Conservation (phyloP, 1,284 basidiomycete species). For the Pascua sp. region DNA sequence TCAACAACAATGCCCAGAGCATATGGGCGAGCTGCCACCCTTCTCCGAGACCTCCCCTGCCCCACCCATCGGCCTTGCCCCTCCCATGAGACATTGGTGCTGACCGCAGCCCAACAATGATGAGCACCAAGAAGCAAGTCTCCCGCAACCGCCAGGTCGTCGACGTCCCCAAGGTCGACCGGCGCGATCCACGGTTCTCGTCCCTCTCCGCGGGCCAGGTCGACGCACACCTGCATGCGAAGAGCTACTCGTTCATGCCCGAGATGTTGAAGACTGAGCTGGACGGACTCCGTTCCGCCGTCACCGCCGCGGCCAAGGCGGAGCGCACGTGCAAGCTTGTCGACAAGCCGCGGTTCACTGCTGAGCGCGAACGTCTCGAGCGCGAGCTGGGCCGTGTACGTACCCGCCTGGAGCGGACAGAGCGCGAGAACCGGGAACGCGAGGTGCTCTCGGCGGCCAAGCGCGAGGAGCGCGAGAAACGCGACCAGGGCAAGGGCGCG, state of each 20-base stretch:
- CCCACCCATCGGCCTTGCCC: no score
- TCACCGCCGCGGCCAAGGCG: conserved; percentile 67
- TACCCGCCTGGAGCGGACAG: conserved; percentile 71
- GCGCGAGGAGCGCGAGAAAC: conserved; percentile 69
- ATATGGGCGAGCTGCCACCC: no score
- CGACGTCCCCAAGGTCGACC: conserved; percentile 64
- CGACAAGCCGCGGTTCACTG: conserved; percentile 61
- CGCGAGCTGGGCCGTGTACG: conserved; percentile 70
- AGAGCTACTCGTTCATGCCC: conserved; percentile 75
- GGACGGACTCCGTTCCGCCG: conserved; percentile 60
- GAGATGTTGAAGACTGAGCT: conserved; percentile 68
- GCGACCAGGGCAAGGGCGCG: conserved; percentile 68
- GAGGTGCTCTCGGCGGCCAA: conserved; percentile 61
- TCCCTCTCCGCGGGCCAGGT: conserved; percentile 67
- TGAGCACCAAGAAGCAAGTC: conserved; percentile 83
- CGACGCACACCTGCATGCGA: conserved; percentile 64
- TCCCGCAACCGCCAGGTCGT: conserved; percentile 72
- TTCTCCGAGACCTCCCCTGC: no score
- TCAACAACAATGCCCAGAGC: no score
- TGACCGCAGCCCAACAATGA: conserved; percentile 66
- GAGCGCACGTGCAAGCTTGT: conserved; percentile 63
- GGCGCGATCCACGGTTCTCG: conserved; percentile 87
- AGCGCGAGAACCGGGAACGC: conserved; percentile 65
- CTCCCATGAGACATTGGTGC: background rate
- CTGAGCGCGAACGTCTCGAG: conserved; percentile 73